Evolutionary conservation across 768 basidiomycete genomes (phyloP), one percentile per base, ranked within the genome.

Genomic region (Clitopilus hobsonii): DNA sequence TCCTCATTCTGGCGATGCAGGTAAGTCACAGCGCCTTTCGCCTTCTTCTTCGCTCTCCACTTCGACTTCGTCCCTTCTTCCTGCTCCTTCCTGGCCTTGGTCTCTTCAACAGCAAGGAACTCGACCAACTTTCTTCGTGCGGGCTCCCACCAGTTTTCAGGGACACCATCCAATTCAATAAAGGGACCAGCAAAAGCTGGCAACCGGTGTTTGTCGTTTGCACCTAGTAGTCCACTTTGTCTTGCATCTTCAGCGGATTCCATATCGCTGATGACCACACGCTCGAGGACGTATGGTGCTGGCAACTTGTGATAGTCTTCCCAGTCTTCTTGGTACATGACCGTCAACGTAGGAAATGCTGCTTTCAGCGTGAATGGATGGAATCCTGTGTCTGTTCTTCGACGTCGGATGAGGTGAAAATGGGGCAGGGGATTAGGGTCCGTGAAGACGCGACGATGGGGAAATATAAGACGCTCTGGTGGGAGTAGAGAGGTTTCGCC

Each of bases 281-380:
- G 84, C 60, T 89, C 86, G 52, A 91, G 71, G 16, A 94, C 61
- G 65, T 85, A 92, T 0, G 93, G 89, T 16, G 83, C 76, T 18
- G 77, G 74, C 62, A 91, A 81, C 55, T 79, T 75, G 30, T 79
- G 76, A 60, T 86, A 85, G 68, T 95, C 93, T 48, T 79, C 74
- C 82, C 91, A 93, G 62, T 94, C 92, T 55, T 85, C 80, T 16
- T 73, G 55, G 66, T 85, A 92, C 72, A 89, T 79, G 51, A 86
- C 69, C 1, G 77, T 81, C 58, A 88, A 76, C 14, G 76, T 79
- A 0, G 91, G 89, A 63, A 90, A 88, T n/a, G 86, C 84, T 0
- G 84, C 80, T 63, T 90, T 88, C 50, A 78, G 69, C n/a, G 86
- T 71, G 60, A 81, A 81, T 0, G 87, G 87, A 68, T 93, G 89